Evolutionary conservation across 164 flowering plant genomes (phyloP), one percentile per base, ranked within the genome.

Genomic region (Vitis rotundifolia): DNA sequence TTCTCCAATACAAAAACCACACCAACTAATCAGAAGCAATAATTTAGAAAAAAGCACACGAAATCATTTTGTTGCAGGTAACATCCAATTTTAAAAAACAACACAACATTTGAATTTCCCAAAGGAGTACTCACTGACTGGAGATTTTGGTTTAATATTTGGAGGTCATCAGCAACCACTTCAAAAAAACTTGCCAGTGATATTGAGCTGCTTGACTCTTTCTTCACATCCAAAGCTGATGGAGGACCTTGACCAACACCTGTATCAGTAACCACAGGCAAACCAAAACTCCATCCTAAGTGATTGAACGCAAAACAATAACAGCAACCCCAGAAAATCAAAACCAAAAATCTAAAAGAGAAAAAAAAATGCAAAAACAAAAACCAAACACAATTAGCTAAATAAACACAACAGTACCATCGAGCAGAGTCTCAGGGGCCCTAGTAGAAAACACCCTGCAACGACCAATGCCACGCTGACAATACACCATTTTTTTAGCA

Each of bases 81-180:
- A 37, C 44, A 37, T 37, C 2, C 44, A 37, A 37, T 3, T 37
- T 37, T 6, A 0, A 37, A 22, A 49, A 16, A 57, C 9, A 67
- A 6, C 53, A 66, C 44, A 37, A 37, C 44, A 37, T 0, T 37
- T 49, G 16, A 49, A 54, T 7, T 10, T 26, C 5, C 58, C 10
- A 66, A 62, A 18, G 10, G 13, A 63, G 37, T 56, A 85, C 97
- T 89, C 70, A 92, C 98, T 9, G 95, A 73, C 61, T 76, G 83
- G 31, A 94, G 89, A 79, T 91, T 94, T 52, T 86, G 83, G 76
- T 92, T 94, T 53, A 94, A 75, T 8, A 77, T 86, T 47, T 44
- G 81, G 29, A 94, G 89, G 73, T 94, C 97, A 72, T 89, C 94
- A 64, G 94, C 89, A 75, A 94, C 98, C 48, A 81, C 83, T 66